Evolutionary conservation across 139 green algal genomes (phyloP).

Genomic region (Asterochloris erici): DNA sequence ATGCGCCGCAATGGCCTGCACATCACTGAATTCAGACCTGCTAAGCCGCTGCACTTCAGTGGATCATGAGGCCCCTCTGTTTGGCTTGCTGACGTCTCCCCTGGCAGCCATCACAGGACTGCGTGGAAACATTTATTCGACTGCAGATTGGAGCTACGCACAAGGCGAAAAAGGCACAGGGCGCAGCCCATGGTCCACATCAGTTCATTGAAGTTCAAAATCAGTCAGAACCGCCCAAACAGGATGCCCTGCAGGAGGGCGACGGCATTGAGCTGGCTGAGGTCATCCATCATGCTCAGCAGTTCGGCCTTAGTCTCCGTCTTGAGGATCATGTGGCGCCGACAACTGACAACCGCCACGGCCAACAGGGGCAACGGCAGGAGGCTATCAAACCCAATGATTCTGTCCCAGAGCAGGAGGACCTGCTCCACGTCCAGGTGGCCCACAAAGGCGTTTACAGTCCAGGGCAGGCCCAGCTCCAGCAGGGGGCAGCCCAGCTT

Average conservation of each 20-base stretch:
- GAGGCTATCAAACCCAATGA: slow-evolving; percentile 68
- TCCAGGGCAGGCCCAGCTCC: slow-evolving; percentile 45
- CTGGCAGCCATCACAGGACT: no score
- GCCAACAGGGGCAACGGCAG: slow-evolving; percentile 44
- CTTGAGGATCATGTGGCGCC: slow-evolving; percentile 37
- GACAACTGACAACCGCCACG: slow-evolving; percentile 52
- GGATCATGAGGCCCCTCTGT: no score
- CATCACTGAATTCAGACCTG: no score
- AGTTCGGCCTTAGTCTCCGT: slow-evolving; percentile 35
- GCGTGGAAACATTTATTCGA: no score
- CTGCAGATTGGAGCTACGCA: no score
- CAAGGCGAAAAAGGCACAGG: no score
- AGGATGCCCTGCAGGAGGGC: slow-evolving; percentile 62
- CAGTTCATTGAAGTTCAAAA: no score
- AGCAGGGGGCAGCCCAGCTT: slow-evolving; percentile 26
- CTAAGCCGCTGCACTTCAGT: no score
- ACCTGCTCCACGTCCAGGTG: slow-evolving; percentile 38
- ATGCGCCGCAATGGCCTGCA: no score
- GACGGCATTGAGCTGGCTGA: slow-evolving; percentile 47
- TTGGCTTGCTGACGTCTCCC: no score
- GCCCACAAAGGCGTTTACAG: slow-evolving; percentile 45
- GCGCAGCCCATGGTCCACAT: no score
- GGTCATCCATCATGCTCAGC: slow-evolving; percentile 45
- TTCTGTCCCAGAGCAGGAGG: slow-evolving; percentile 69
- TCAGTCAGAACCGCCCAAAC: slow-evolving; percentile 26